Evolutionary conservation across 306 rosid genomes (phyloP).

Genomic region (Urtica urens): DNA sequence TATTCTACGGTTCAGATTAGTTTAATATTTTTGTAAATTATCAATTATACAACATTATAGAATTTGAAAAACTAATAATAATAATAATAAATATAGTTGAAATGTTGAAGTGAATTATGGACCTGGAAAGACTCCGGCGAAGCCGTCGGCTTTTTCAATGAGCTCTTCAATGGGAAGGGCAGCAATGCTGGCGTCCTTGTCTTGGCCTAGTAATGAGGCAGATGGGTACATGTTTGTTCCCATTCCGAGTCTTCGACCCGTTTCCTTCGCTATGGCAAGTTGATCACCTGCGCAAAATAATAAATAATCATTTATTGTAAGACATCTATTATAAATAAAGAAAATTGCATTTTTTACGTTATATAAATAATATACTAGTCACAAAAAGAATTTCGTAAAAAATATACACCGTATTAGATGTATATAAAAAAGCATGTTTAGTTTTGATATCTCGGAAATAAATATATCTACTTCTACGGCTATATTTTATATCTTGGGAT

Average conservation of each 20-base stretch:
- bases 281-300: slow-evolving; percentile 74
- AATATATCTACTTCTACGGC: too few species aligned
- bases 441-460: too few species aligned
- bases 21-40: too few species aligned
- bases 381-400: too few species aligned
- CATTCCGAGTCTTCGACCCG: slow-evolving; percentile 98
- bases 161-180: slow-evolving; percentile 89
- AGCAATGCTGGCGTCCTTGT: slow-evolving; percentile 76
- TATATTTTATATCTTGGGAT: too few species aligned
- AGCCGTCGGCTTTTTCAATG: slow-evolving; percentile 96
- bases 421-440: too few species aligned
- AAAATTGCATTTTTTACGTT: neutral
- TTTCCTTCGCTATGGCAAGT: slow-evolving; percentile 97
- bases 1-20: too few species aligned
- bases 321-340: slow-evolving; percentile 6
- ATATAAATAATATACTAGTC: too few species aligned
- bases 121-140: slow-evolving; percentile 99
- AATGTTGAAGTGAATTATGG: slow-evolving; percentile 7
- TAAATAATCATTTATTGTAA: slow-evolving; percentile 6
- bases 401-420: too few species aligned
- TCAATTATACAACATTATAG: neutral
- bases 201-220: slow-evolving; percentile 82
- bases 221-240: slow-evolving; percentile 99
- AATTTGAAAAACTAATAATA: neutral
- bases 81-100: neutral